These are phyloP conservation scores for Leccinum imitatum DNA, from an alignment of 768 basidiomycete genomes.

Conservation along the genomic window DNA sequence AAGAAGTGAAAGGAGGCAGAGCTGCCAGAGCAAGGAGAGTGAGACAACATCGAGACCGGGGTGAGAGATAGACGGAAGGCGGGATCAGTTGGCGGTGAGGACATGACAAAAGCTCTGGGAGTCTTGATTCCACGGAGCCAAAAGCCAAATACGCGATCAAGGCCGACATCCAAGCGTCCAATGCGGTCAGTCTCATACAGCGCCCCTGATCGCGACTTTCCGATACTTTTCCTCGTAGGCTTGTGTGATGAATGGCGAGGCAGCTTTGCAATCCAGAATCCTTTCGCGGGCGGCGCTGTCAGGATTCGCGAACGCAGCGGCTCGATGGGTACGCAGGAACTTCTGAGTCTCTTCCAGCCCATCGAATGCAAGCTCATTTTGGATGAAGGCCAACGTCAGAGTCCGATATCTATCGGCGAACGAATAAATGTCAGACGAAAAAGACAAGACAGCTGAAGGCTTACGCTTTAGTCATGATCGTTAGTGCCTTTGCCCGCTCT, in stretches of 20 bases:
- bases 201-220: slow-evolving; percentile 89
- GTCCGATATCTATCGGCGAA: slow-evolving; percentile 67
- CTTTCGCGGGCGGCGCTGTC: slow-evolving; percentile 61
- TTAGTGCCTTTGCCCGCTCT: slow-evolving; percentile 82
- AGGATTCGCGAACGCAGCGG: slow-evolving; percentile 65
- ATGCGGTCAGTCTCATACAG: slow-evolving; percentile 52
- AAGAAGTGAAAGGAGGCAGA: slow-evolving; percentile 8
- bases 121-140: slow-evolving; percentile 16
- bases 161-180: slow-evolving; percentile 8
- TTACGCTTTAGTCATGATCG: slow-evolving; percentile 92
- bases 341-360: slow-evolving; percentile 54
- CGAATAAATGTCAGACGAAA: background rate
- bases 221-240: slow-evolving; percentile 80
- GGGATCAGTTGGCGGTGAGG: slow-evolving; percentile 10
- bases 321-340: slow-evolving; percentile 72
- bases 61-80: slow-evolving; percentile 13
- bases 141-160: slow-evolving; percentile 2
- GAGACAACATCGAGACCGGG: slow-evolving; percentile 4
- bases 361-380: slow-evolving; percentile 84
- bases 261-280: slow-evolving; percentile 69
- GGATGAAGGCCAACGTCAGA: slow-evolving; percentile 74
- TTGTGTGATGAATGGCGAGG: slow-evolving; percentile 53
- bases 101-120: slow-evolving; percentile 11
- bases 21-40: slow-evolving; percentile 10
- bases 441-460: slow-evolving; percentile 27